Conservation (phyloP, 75 land plant genomes). For the Adiantum capillusveneris region DNA sequence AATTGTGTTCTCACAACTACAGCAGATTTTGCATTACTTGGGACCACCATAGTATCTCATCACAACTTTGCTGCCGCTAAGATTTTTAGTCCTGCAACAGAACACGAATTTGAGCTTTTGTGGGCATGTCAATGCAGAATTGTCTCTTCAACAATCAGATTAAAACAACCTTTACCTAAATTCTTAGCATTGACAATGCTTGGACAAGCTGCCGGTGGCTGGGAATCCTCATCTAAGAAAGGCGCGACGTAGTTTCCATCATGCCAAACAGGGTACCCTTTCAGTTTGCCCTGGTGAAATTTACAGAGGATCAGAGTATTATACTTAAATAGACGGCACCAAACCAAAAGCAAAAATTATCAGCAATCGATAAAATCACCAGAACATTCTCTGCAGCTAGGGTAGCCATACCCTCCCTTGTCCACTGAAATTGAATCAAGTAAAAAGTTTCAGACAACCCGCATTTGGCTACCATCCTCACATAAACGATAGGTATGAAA, state of each 20-base stretch:
- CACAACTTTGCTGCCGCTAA: too few relatives aligned
- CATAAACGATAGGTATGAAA: neutral
- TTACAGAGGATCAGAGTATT: too few relatives aligned
- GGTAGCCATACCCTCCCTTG: constrained; percentile 98
- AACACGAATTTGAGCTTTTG: too few relatives aligned
- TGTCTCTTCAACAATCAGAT: too few relatives aligned
- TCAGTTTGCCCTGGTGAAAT: constrained; percentile 89
- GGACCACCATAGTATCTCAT: too few relatives aligned
- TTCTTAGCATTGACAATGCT: constrained; percentile 93
- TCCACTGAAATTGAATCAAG: constrained; percentile 61
- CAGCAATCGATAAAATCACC: too few relatives aligned
- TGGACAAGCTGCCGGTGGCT: constrained; percentile 81
- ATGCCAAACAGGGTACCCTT: constrained; percentile 80
- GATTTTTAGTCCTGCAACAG: too few relatives aligned
- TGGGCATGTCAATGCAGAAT: too few relatives aligned
- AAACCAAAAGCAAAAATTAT: too few relatives aligned
- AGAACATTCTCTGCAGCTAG: constrained; percentile 88
- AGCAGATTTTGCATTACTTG: too few relatives aligned
- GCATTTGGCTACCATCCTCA: neutral
- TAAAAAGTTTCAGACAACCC: neutral
- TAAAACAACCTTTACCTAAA: constrained; percentile 36
- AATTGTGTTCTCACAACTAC: too few relatives aligned
- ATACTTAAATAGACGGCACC: too few relatives aligned
- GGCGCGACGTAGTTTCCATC: constrained; percentile 72
- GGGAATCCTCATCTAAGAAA: constrained; percentile 66